Base-by-base conservation (phyloP, 805 yeast species). In the Hanseniaspora lachancei region DNA sequence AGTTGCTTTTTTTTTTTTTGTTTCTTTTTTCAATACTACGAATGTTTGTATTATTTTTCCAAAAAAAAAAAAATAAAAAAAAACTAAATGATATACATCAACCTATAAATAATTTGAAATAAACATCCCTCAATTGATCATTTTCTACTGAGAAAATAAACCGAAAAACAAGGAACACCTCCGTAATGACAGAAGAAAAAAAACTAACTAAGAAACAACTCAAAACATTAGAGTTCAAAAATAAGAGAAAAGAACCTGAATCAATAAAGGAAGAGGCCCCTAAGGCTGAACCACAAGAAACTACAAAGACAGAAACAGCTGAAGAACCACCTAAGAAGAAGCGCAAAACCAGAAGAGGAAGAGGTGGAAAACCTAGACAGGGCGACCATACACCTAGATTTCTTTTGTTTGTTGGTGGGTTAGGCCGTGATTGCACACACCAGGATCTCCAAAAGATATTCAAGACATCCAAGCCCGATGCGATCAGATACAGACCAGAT, bases 381-480 rank as follows among this genome's bases (percentile, higher is more conserved):
- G 47, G 54, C 39, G 56, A 62, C 65, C 59, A 82, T 79, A 23
- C 38, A 6, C 56, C 68, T 58, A 74, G 95, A 64, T 89, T 84
- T 63, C 77, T 93, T 55, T 70, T 93, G 35, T 93, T 93, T 70
- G 87, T 89, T 9, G 98, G 98, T 5, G 89, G 89, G 63, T 72
- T 93, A 55, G 95, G 97, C 3, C 86, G 79, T 66, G 81, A 80
- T 54, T 70, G 81, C 23, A 76, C 82, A 2, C 78, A 77, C 54
- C 76, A 78, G 2, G 86, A 84, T 55, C 66, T 93, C 34, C 69
- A 72, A 55, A 72, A 75, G 20, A 96, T 89, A 68, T 88, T 93
- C 72, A 79, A 82, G 61, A 78, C 80, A 39, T 72, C 82, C 46
- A 73, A 77, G 18, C 97, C 97, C 3, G 84, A 82, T 64, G 74